A percentile compares a stretch with the other conserved stretches of the same genome.
phyloP scores from a whole-genome alignment of 441 rosid genomes.

The Gossypium lobatum region DNA sequence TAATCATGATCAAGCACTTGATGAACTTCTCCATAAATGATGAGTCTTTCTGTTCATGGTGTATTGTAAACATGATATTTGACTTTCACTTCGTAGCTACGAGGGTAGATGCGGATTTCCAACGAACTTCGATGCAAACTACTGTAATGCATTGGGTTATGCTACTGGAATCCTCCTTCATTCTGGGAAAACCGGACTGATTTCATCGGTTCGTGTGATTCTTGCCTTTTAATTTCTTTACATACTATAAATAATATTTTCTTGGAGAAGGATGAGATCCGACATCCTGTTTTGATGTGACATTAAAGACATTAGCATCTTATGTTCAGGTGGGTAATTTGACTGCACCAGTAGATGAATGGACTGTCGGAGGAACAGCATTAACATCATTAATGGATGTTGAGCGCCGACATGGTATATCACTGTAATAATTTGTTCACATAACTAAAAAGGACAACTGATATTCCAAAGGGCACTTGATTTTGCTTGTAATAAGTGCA shows the following conservation, averaged over 20 bases:
- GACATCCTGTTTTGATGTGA: background rate
- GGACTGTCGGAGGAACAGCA: slow-evolving; percentile 93
- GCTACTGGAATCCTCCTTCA: slow-evolving; percentile 90
- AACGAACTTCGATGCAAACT: slow-evolving; percentile 85
- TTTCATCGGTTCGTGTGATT: slow-evolving; percentile 66
- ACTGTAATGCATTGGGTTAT: slow-evolving; percentile 91
- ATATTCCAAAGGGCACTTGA: background rate
- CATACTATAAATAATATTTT: background rate
- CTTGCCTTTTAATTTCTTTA: background rate
- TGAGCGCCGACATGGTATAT: slow-evolving; percentile 93
- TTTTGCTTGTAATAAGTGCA: background rate
- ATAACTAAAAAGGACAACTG: background rate
- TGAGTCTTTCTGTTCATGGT: background rate
- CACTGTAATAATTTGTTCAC: background rate
- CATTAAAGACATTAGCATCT: background rate
- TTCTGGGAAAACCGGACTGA: slow-evolving; percentile 76
- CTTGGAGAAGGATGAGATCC: background rate
- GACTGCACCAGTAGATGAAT: slow-evolving; percentile 70
- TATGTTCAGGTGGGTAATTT: slow-evolving; percentile 74
- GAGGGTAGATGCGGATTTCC: slow-evolving; percentile 99
- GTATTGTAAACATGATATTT: background rate
- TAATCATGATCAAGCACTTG: background rate
- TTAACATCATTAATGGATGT: slow-evolving; percentile 93
- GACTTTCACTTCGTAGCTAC: slow-evolving; percentile 38
- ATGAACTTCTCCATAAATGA: background rate